Evolutionary conservation across 371 early-diverging fungal genomes (phyloP).

Genomic region (Saksenaea vasiformis): DNA sequence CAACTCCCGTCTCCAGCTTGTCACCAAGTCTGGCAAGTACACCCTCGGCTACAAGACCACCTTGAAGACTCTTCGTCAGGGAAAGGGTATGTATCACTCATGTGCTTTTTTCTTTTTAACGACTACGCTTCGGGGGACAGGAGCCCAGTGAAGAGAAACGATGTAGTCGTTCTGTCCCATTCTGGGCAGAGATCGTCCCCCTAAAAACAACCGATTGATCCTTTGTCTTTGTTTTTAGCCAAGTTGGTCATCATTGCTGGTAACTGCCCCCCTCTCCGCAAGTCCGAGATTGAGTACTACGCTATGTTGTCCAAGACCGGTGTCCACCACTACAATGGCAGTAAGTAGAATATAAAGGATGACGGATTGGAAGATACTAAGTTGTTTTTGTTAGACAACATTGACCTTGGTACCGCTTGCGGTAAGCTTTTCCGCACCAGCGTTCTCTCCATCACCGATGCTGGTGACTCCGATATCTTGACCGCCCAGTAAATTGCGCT

Average conservation of each 20-base stretch:
- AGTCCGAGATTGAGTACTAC: conserved; percentile 99
- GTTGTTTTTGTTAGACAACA: conserved; percentile 73
- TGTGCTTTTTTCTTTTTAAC: neutral
- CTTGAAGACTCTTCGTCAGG: conserved; percentile 94
- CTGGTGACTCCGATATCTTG: conserved; percentile 90
- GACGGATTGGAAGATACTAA: neutral
- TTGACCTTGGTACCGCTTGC: conserved; percentile 99
- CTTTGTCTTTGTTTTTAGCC: conserved; percentile 57
- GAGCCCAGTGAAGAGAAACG: conserved; percentile 26
- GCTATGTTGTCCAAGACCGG: conserved; percentile 99
- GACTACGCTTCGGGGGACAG: conserved; percentile 32
- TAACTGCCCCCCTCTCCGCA: conserved; percentile 98
- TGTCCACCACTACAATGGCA: conserved; percentile 98
- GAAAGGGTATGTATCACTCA: conserved; percentile 78
- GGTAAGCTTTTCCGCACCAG: conserved; percentile 97
- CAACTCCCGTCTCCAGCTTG: conserved; percentile 97
- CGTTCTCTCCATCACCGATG: conserved; percentile 95
- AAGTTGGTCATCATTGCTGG: conserved; percentile 97
- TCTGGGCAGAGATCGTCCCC: conserved; percentile 50
- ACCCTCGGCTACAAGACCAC: conserved; percentile 97
- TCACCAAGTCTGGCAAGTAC: conserved; percentile 99
- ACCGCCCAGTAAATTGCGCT: conserved; percentile 40
- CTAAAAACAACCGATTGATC: conserved; percentile 13
- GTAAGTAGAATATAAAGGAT: conserved; percentile 37
- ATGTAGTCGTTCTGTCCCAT: conserved; percentile 10